Conservation (phyloP, 2,329 filamentous ascomycete genomes). For the Fusarium lyarnte region DNA sequence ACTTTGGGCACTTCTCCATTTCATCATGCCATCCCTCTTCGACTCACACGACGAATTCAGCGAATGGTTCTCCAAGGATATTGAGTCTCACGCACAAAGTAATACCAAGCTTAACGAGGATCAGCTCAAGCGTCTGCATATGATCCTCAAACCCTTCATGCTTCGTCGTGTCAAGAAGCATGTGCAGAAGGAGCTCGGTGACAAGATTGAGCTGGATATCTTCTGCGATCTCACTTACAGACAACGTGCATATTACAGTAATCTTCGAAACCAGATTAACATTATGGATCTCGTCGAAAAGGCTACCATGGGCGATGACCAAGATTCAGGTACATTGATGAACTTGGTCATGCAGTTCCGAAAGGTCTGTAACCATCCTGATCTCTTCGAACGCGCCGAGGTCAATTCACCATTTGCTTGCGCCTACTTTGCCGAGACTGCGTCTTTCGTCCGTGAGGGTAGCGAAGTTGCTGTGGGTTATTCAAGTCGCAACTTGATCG, state of each 20-base stretch:
- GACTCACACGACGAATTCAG: conserved; percentile 93
- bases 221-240: conserved; percentile 98
- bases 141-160: conserved; percentile 99
- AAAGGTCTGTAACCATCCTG: conserved; percentile 98
- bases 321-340: conserved; percentile 96
- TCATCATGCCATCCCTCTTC: conserved; percentile 99
- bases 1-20: conserved; percentile 95
- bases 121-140: conserved; percentile 94
- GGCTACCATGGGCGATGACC: conserved; percentile 90
- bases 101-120: conserved; percentile 99
- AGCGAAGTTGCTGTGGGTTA: conserved; percentile 82
- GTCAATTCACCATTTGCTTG: conserved; percentile 86
- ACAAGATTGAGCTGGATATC: conserved; percentile 97
- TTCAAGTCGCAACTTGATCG: conserved; percentile 85
- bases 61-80: conserved; percentile 95
- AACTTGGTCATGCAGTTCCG: conserved; percentile 99
- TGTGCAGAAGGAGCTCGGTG: conserved; percentile 97
- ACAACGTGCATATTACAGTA: conserved; percentile 92
- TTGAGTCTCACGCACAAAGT: conserved; percentile 97
- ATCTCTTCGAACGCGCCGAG: conserved; percentile 94
- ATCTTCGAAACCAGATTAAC: conserved; percentile 95
- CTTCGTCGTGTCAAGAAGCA: conserved; percentile 99
- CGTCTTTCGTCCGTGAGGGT: conserved; percentile 92
- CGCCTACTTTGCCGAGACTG: conserved; percentile 92
- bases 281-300: conserved; percentile 99